Conservation (phyloP, 2,329 filamentous ascomycete genomes). For the Phaeosphaeriaceae sp. region DNA sequence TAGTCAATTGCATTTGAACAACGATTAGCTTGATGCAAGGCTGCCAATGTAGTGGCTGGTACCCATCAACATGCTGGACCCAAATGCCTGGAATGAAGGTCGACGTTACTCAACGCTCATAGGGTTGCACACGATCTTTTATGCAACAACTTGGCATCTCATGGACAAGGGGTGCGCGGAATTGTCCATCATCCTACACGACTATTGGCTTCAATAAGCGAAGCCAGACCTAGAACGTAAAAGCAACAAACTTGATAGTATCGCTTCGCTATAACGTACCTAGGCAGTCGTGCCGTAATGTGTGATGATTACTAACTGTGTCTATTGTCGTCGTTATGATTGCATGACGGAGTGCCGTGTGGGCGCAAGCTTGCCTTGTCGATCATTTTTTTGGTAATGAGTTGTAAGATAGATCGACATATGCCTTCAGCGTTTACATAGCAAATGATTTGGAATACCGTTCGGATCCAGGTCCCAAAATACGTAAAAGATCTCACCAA, state of each 20-base stretch:
- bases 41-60: too few relatives aligned
- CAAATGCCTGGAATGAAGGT: background rate
- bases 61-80: background rate
- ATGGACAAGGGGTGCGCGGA: background rate
- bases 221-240: conserved; percentile 1
- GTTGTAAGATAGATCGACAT: background rate
- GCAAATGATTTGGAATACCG: background rate
- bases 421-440: background rate
- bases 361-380: background rate
- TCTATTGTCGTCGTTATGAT: background rate
- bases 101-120: background rate
- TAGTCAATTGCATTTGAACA: too few relatives aligned
- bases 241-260: background rate
- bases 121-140: background rate
- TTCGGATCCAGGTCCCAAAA: background rate
- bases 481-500: conserved; percentile 1
- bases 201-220: conserved; percentile 1
- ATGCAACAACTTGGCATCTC: background rate
- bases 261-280: background rate
- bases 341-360: too few relatives aligned
- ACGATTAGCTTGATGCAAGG: background rate
- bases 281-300: background rate
- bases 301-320: conserved; percentile 3
- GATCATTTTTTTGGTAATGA: background rate
- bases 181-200: conserved; percentile 1